Percentiles rank a stretch among this genome's conserved stretches.
Evolutionary conservation across 73 alveolate species (phyloP).

Genomic region (Effrenium voratum): DNA sequence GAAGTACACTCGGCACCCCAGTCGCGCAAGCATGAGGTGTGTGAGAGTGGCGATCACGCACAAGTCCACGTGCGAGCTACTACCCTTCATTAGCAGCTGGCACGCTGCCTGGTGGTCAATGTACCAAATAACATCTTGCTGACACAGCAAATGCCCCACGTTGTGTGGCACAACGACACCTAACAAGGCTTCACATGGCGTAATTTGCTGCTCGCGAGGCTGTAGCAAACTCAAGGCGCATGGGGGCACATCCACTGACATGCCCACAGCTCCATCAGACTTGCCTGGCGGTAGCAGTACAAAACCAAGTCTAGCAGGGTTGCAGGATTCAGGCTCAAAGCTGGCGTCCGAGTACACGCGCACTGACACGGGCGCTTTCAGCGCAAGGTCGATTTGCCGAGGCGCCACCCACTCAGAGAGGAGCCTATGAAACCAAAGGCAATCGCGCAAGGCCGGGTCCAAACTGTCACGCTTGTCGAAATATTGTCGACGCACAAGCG

Average conservation of each 20-base stretch:
- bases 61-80: neutral
- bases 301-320: neutral
- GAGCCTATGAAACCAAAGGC: neutral
- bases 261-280: neutral
- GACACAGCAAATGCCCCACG: neutral
- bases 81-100: neutral
- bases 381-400: neutral
- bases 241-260: neutral
- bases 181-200: too few relatives aligned
- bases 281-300: neutral
- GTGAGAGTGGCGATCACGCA: neutral
- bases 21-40: neutral
- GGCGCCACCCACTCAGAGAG: neutral
- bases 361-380: neutral
- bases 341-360: neutral
- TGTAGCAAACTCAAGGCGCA: neutral
- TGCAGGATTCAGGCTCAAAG: neutral
- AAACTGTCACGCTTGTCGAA: neutral
- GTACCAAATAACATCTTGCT: neutral
- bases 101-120: neutral
- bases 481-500: neutral
- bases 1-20: conserved; percentile 2
- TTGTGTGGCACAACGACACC: neutral
- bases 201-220: neutral
- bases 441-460: neutral